Percentiles rank a stretch among this genome's conserved stretches.
These are phyloP conservation scores for Pulveroboletus sp. DNA, from an alignment of 768 basidiomycete species.

Conservation along the genomic window DNA sequence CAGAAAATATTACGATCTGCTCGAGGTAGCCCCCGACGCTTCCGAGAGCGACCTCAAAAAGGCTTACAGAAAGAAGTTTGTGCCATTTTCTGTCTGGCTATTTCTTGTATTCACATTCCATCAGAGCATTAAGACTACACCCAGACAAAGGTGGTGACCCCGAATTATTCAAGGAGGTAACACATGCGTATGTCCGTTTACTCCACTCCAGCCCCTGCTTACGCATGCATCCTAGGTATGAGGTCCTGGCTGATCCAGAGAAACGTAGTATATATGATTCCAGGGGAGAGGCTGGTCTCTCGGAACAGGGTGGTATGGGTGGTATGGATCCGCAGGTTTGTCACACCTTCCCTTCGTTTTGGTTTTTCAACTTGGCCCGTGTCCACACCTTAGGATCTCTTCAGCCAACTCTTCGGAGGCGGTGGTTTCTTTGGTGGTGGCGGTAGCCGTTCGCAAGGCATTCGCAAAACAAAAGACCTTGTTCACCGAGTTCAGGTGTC, in stretches of 20 bases:
- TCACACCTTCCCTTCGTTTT: slow-evolving; percentile 2
- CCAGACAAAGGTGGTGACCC: slow-evolving; percentile 97
- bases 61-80: slow-evolving; percentile 90
- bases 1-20: slow-evolving; percentile 91
- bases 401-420: slow-evolving; percentile 94
- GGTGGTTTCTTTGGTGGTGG: slow-evolving; percentile 72
- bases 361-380: not conserved
- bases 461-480: slow-evolving; percentile 96
- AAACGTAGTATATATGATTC: slow-evolving; percentile 83
- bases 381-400: slow-evolving; percentile 68
- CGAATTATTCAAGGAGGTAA: slow-evolving; percentile 96
- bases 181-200: slow-evolving; percentile 72
- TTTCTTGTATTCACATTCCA: slow-evolving; percentile 6
- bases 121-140: slow-evolving; percentile 79
- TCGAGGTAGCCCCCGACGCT: slow-evolving; percentile 78
- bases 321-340: slow-evolving; percentile 94
- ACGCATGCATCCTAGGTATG: slow-evolving; percentile 59
- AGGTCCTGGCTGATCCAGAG: slow-evolving; percentile 86
- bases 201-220: not conserved
- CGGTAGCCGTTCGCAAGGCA: slow-evolving; percentile 64
- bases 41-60: slow-evolving; percentile 89
- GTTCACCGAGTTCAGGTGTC: slow-evolving; percentile 94
- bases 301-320: slow-evolving; percentile 84
- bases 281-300: slow-evolving; percentile 88
- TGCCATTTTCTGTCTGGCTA: not conserved